Evolutionary conservation across 768 basidiomycete genomes (phyloP).

Genomic region (Lanmaoa pseudosensibilis): DNA sequence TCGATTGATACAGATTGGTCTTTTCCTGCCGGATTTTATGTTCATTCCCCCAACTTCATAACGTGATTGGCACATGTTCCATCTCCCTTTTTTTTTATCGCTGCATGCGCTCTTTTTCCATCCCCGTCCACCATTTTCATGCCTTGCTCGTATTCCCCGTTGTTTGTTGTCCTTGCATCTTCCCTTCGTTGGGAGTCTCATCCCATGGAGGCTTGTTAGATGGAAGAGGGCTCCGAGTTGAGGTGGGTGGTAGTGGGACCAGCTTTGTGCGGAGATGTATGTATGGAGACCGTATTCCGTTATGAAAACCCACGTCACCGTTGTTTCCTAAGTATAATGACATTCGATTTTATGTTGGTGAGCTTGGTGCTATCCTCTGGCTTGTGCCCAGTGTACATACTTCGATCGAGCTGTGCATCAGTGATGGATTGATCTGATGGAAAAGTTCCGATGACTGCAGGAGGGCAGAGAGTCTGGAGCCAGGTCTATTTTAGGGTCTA

Average conservation of each 20-base stretch:
- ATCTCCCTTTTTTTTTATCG: conserved; percentile 23
- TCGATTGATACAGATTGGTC: conserved; percentile 30
- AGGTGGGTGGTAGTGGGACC: conserved; percentile 11
- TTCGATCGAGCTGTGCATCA: no score
- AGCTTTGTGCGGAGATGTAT: neutral
- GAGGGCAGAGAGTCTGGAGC: no score
- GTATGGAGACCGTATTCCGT: conserved; percentile 1
- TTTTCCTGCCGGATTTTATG: conserved; percentile 26
- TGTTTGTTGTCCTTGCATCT: conserved; percentile 68
- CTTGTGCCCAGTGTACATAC: no score
- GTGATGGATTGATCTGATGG: neutral
- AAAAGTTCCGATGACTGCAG: no score
- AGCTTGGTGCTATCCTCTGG: no score
- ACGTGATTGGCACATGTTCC: conserved; percentile 26
- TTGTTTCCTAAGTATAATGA: conserved; percentile 9
- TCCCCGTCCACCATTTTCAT: conserved; percentile 22
- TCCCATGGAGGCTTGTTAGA: conserved; percentile 55
- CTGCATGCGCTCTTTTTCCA: conserved; percentile 19
- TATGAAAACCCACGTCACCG: neutral
- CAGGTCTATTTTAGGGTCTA: neutral
- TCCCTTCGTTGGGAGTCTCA: conserved; percentile 48
- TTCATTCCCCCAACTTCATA: conserved; percentile 20
- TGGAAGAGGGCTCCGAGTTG: conserved; percentile 67
- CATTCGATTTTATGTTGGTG: neutral
- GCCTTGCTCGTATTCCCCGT: conserved; percentile 26